Percentiles rank a stretch among this genome's conserved stretches.
Conservation (phyloP, 768 basidiomycete species). For the Tulasnella calospora region DNA sequence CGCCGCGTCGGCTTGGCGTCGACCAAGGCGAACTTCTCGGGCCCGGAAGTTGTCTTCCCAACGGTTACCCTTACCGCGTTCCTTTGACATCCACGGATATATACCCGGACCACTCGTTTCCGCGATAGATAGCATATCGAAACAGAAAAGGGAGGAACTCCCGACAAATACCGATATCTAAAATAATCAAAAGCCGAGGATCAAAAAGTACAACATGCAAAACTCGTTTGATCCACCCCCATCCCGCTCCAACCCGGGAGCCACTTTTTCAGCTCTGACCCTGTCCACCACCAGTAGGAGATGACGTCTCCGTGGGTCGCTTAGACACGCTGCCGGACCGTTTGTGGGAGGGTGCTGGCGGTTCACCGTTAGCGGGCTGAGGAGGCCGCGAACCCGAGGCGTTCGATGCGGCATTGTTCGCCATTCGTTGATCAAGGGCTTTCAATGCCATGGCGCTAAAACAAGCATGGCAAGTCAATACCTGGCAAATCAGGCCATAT, state of each 20-base stretch:
- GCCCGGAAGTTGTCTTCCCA: neutral
- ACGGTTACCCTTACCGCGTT: neutral
- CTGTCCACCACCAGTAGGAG: neutral
- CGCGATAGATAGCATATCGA: neutral
- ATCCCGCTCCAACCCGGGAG: neutral
- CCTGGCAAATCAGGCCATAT: neutral
- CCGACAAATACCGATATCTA: neutral
- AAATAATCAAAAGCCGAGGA: constrained; percentile 8
- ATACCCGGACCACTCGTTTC: no score
- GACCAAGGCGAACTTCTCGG: neutral
- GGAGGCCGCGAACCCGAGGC: neutral
- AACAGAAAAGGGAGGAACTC: neutral
- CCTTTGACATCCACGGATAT: no score
- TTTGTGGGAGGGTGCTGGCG: neutral
- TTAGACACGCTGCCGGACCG: neutral
- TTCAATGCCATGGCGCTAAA: constrained; percentile 89
- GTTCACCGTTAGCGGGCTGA: neutral
- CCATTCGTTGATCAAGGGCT: constrained; percentile 85
- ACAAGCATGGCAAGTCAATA: neutral
- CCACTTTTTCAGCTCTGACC: neutral
- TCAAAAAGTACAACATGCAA: neutral
- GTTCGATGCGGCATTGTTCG: constrained; percentile 23
- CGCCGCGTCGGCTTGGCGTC: neutral
- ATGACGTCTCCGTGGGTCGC: neutral
- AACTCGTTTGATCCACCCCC: neutral